Evolutionary conservation across 2,329 filamentous ascomycete genomes (phyloP).

Genomic region (Cadophora gregata): DNA sequence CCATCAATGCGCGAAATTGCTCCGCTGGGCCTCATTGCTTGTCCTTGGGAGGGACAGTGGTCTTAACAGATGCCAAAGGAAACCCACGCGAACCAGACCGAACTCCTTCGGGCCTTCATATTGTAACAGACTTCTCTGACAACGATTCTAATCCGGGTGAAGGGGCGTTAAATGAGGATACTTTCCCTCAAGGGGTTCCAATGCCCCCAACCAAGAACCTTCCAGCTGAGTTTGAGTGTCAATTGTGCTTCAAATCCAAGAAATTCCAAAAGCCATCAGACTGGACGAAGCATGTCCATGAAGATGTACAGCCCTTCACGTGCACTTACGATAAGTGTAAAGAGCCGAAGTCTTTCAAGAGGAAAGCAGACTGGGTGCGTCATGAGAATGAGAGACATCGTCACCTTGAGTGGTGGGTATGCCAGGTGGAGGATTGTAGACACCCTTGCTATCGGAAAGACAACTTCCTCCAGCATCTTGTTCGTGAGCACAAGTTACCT

Average conservation of each 20-base stretch:
- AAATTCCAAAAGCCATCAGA: constrained; percentile 90
- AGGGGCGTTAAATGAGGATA: constrained; percentile 71
- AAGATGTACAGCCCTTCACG: constrained; percentile 91
- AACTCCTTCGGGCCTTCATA: constrained; percentile 57
- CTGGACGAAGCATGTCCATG: constrained; percentile 96
- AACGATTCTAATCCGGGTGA: constrained; percentile 70
- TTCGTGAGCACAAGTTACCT: constrained; percentile 85
- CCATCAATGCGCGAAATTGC: constrained; percentile 63
- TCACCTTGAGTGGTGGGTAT: constrained; percentile 90
- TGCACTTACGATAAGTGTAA: constrained; percentile 86
- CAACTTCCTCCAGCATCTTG: constrained; percentile 91
- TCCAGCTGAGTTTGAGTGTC: constrained; percentile 89
- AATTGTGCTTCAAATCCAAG: constrained; percentile 84
- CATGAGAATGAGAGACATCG: constrained; percentile 93
- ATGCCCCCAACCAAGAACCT: constrained; percentile 78
- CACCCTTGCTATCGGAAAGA: constrained; percentile 88
- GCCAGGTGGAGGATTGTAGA: constrained; percentile 78
- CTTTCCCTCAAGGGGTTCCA: constrained; percentile 81
- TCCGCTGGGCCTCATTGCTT: constrained; percentile 67
- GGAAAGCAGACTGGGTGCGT: constrained; percentile 94
- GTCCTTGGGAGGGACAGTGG: constrained; percentile 69
- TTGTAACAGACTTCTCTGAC: constrained; percentile 63
- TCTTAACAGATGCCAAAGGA: constrained; percentile 64
- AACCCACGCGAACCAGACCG: constrained; percentile 65
- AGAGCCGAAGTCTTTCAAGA: constrained; percentile 90